These are phyloP conservation scores for Mrakiaceae sp. DNA, from an alignment of 1,284 basidiomycete species.

Conservation along the genomic window DNA sequence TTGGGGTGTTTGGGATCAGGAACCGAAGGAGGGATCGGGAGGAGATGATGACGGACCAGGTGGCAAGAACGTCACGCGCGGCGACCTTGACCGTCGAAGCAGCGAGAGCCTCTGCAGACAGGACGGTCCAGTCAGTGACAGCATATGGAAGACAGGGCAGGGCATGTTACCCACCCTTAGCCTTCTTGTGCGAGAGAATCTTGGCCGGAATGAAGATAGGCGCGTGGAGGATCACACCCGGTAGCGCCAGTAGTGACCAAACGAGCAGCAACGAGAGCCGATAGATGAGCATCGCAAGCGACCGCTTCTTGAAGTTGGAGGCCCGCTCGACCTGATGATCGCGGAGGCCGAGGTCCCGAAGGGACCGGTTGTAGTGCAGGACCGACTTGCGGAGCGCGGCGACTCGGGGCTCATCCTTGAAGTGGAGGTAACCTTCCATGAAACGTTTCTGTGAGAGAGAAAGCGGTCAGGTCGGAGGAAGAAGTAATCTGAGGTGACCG, in stretches of 20 bases:
- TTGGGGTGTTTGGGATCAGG: too few relatives aligned
- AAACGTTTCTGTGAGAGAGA: slow-evolving; percentile 50
- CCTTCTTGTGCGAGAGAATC: slow-evolving; percentile 75
- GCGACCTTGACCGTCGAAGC: slow-evolving; percentile 93
- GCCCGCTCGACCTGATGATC: slow-evolving; percentile 90
- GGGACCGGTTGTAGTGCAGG: slow-evolving; percentile 82
- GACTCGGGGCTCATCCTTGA: slow-evolving; percentile 58
- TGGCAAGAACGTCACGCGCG: slow-evolving; percentile 71
- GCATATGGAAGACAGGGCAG: slow-evolving; percentile 5
- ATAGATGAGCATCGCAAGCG: slow-evolving; percentile 72
- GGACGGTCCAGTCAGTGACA: not conserved
- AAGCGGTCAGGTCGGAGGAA: too few relatives aligned
- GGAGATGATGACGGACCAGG: not conserved
- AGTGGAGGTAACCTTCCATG: slow-evolving; percentile 69
- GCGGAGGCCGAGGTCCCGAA: slow-evolving; percentile 87
- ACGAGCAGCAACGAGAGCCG: slow-evolving; percentile 65
- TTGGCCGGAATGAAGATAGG: slow-evolving; percentile 93
- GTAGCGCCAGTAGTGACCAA: slow-evolving; percentile 81
- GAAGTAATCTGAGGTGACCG: too few relatives aligned
- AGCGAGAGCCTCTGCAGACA: slow-evolving; percentile 72
- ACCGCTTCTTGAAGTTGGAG: slow-evolving; percentile 76
- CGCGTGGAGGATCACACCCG: slow-evolving; percentile 73
- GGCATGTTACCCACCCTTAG: slow-evolving; percentile 52
- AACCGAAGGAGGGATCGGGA: too few relatives aligned
- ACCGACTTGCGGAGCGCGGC: slow-evolving; percentile 72